Conservation (phyloP, 108 stramenopile genomes). For the Nitzschia sp. region DNA sequence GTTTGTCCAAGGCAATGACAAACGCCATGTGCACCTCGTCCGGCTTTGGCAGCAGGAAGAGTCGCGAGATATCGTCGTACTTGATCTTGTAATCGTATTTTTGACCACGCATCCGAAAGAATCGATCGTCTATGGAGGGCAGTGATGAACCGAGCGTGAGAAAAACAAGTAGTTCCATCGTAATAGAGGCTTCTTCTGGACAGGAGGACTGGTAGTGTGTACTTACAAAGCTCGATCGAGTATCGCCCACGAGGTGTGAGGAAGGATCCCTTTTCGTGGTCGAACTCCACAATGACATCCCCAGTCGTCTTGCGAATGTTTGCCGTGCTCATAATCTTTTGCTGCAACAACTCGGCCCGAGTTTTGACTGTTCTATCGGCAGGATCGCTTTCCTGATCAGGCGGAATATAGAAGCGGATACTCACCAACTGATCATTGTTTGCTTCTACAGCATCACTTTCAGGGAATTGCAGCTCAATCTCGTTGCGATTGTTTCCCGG, state of each 20-base stretch:
- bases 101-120: constrained; percentile 87
- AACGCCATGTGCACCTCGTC: constrained; percentile 95
- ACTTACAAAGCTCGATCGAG: constrained; percentile 83
- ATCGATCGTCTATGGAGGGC: constrained; percentile 60
- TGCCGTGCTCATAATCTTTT: constrained; percentile 77
- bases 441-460: constrained; percentile 84
- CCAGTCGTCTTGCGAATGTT: constrained; percentile 91
- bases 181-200: background rate
- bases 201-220: too few relatives aligned
- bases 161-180: too few relatives aligned
- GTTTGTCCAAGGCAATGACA: constrained; percentile 96
- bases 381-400: constrained; percentile 85
- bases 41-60: constrained; percentile 94
- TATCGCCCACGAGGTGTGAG: constrained; percentile 97
- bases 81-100: constrained; percentile 99
- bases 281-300: constrained; percentile 87
- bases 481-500: constrained; percentile 91
- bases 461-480: constrained; percentile 90
- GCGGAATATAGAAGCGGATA: constrained; percentile 92
- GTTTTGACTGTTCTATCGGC: constrained; percentile 69
- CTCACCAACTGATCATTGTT: constrained; percentile 89
- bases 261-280: constrained; percentile 92
- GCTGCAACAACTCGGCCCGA: constrained; percentile 77
- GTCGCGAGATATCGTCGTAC: constrained; percentile 93
- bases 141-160: constrained; percentile 3